These are phyloP conservation scores for Uncinocarpus reesii DNA, from an alignment of 2,329 filamentous ascomycete genomes.

Conservation along the genomic window DNA sequence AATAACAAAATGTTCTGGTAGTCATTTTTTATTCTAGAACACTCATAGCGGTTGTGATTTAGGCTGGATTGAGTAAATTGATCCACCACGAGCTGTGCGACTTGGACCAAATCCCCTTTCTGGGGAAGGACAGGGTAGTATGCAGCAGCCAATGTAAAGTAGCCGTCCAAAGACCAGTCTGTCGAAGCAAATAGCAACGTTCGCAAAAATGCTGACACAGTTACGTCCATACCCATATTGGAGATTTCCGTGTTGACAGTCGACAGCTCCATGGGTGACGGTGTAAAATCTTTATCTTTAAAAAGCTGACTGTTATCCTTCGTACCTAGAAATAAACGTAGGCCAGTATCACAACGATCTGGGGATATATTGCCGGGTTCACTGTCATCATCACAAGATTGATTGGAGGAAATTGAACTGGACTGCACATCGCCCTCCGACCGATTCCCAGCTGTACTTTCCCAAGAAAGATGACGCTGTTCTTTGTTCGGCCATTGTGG, in stretches of 20 bases:
- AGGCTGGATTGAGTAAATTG: constrained; percentile 39
- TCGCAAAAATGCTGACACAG: not conserved
- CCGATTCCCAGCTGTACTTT: not conserved
- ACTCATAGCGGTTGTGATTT: constrained; percentile 26
- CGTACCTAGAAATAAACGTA: constrained; percentile 22
- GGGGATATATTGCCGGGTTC: constrained; percentile 15
- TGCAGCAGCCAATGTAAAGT: constrained; percentile 30
- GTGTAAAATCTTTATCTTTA: constrained; percentile 1
- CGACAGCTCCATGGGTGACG: constrained; percentile 1
- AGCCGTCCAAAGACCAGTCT: constrained; percentile 33
- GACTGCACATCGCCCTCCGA: not conserved
- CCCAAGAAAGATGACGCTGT: not conserved
- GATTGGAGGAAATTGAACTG: constrained; percentile 22
- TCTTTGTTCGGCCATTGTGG: constrained; percentile 21
- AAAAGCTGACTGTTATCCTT: constrained; percentile 19
- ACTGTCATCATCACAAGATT: constrained; percentile 18
- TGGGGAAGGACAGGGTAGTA: constrained; percentile 26
- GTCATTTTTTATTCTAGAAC: not conserved
- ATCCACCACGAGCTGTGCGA: constrained; percentile 35
- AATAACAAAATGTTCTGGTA: not conserved
- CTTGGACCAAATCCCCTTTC: constrained; percentile 30
- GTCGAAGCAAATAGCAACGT: constrained; percentile 31
- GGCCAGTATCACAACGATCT: constrained; percentile 18
- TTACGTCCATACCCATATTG: not conserved
- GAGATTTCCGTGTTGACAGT: not conserved